Base-by-base conservation (phyloP, 495 filamentous ascomycete species). In the Hyaloscypha hepaticicola region DNA sequence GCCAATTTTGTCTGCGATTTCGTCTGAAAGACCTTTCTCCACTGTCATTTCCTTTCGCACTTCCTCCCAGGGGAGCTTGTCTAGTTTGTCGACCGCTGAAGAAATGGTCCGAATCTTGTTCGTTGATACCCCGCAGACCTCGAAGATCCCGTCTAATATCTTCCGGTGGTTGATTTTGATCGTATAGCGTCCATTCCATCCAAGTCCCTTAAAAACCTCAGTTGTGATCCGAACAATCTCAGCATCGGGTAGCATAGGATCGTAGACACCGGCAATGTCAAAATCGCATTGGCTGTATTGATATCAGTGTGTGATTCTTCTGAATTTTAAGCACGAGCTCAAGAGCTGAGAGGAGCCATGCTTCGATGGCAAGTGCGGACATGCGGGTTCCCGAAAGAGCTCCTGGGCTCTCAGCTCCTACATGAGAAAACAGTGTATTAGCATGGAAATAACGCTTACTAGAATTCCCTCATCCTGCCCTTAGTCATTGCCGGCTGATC, bases 241-340 rank as follows among this genome's bases (percentile, higher is more conserved):
- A n/a, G 94, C 91, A 76, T 97, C 94, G 52, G 94, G 91, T 25
- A 97, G 80, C 94, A 98, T 97, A n/a, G 89, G 74, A 71, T 97
- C 94, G 75, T 91, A 96, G 33, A 79, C 76, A 65, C 93, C 94
- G 26, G 94, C 94, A 78, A 97, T 92, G 75, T 98, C 94, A 73
- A 97, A 96, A 77, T 98, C 94, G 77, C 93, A 97, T 79, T 98
- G 94, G 76, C n/a, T n/a, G n/a, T n/a, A n/a, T n/a, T n/a, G n/a
- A n/a, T n/a, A n/a, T n/a, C n/a, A n/a, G n/a, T n/a, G n/a, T n/a
- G n/a, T n/a, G n/a, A n/a, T n/a, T n/a, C n/a, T n/a, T n/a, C n/a
- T n/a, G n/a, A n/a, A n/a, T n/a, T n/a, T n/a, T n/a, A n/a, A n/a
- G n/a, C n/a, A n/a, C n/a, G n/a, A n/a, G n/a, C n/a, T n/a, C n/a